These are phyloP conservation scores for Amanita phalloides DNA, from an alignment of 768 basidiomycete species.

Conservation along the genomic window DNA sequence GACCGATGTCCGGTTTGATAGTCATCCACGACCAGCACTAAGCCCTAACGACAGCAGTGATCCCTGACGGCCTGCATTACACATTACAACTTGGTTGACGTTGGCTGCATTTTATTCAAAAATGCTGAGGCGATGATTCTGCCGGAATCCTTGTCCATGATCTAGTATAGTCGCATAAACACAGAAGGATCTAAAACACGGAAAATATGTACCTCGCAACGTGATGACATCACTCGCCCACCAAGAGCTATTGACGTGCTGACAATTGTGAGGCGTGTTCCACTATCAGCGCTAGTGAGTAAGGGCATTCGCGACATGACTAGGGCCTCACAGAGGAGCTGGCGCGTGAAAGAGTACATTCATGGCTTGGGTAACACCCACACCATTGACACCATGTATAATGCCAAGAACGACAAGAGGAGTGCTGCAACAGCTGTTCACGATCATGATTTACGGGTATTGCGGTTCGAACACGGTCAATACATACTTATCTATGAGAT, in stretches of 20 bases:
- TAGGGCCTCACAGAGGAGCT: constrained; percentile 40
- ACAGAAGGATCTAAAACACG: not conserved
- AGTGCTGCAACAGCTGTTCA: constrained; percentile 48
- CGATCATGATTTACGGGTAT: not conserved
- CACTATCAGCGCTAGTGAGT: constrained; percentile 25
- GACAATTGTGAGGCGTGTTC: constrained; percentile 45
- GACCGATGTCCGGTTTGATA: not conserved
- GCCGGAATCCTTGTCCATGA: constrained; percentile 48
- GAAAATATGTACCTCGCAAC: constrained; percentile 49
- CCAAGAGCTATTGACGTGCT: constrained; percentile 60
- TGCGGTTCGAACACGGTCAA: not conserved
- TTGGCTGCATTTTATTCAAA: constrained; percentile 68
- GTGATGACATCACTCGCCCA: constrained; percentile 57
- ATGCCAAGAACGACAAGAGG: constrained; percentile 60
- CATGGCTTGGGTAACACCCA: constrained; percentile 67
- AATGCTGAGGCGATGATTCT: constrained; percentile 55
- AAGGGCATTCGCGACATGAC: constrained; percentile 2
- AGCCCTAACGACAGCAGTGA: not conserved
- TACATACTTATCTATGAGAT: constrained; percentile 61
- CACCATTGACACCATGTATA: constrained; percentile 49
- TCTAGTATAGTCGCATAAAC: constrained; percentile 21
- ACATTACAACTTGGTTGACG: constrained; percentile 31
- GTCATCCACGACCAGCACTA: not conserved
- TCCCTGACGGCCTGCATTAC: not conserved
- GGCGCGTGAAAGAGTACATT: constrained; percentile 63